Conservation (phyloP, 441 rosid species). For the Erysimum cheiri region DNA sequence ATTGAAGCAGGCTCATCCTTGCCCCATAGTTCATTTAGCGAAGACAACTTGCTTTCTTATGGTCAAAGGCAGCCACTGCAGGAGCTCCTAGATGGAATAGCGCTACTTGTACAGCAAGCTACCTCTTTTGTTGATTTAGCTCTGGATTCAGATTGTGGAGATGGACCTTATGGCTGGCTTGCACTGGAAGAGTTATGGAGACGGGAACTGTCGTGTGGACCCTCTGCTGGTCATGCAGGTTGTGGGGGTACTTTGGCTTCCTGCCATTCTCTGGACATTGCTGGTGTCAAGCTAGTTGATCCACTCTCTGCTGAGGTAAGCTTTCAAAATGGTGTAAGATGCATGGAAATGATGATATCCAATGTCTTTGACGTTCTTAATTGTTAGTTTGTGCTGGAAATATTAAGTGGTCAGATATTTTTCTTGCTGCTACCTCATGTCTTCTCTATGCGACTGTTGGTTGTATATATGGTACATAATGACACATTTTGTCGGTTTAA, state of each 20-base stretch:
- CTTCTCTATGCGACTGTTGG: slow-evolving; percentile 21
- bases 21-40: slow-evolving; percentile 74
- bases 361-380: slow-evolving; percentile 25
- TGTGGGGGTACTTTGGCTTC: slow-evolving; percentile 99
- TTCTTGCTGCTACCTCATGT: slow-evolving; percentile 17
- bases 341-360: slow-evolving; percentile 18
- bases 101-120: slow-evolving; percentile 96
- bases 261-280: slow-evolving; percentile 94
- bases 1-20: slow-evolving; percentile 81
- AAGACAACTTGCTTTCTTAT: slow-evolving; percentile 83
- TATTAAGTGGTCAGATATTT: slow-evolving; percentile 7
- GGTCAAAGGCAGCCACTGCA: slow-evolving; percentile 94
- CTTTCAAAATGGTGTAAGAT: slow-evolving; percentile 35
- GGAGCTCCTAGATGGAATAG: slow-evolving; percentile 93
- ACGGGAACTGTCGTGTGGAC: slow-evolving; percentile 96
- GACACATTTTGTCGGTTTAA: background rate
- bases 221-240: slow-evolving; percentile 97
- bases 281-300: slow-evolving; percentile 95
- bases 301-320: slow-evolving; percentile 98
- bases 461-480: background rate
- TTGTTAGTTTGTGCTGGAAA: slow-evolving; percentile 4
- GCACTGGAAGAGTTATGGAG: slow-evolving; percentile 99
- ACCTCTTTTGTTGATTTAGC: slow-evolving; percentile 98
- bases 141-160: slow-evolving; percentile 91
- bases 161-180: slow-evolving; percentile 99